A percentile compares a stretch with the other conserved stretches of the same genome.
Conservation (phyloP, 805 yeast species). For the Myxozyma monticola region DNA sequence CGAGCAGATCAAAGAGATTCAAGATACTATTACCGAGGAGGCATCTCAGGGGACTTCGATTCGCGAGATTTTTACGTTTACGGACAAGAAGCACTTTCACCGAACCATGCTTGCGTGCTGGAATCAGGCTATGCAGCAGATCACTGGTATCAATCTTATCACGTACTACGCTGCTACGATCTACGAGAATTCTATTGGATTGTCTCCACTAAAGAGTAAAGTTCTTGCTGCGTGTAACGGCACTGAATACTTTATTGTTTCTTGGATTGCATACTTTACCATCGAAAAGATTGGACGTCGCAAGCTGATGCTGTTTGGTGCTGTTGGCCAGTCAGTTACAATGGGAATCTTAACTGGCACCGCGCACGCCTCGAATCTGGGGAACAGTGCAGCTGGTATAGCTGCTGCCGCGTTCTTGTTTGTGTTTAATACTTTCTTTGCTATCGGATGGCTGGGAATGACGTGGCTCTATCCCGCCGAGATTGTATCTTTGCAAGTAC, state of each 20-base stretch:
- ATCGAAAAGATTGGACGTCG: conserved; percentile 59
- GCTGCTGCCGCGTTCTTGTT: conserved; percentile 33
- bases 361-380: conserved; percentile 40
- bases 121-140: conserved; percentile 51
- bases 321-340: conserved; percentile 33
- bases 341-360: conserved; percentile 42
- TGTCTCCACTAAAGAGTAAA: conserved; percentile 45
- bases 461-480: conserved; percentile 27
- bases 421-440: conserved; percentile 34
- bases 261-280: conserved; percentile 55
- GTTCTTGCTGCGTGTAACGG: conserved; percentile 49
- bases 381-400: conserved; percentile 34
- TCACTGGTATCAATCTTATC: conserved; percentile 58
- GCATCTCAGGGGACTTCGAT: background rate
- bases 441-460: conserved; percentile 34
- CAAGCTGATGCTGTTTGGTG: conserved; percentile 14
- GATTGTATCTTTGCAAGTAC: conserved; percentile 48
- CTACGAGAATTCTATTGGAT: conserved; percentile 50
- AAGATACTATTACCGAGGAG: conserved; percentile 23
- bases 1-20: conserved; percentile 36
- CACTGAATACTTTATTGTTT: conserved; percentile 41
- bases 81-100: conserved; percentile 50
- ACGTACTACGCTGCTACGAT: conserved; percentile 61
- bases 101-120: conserved; percentile 48
- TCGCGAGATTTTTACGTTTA: conserved; percentile 39